Evolutionary conservation across 352 stramenopile genomes (phyloP).

Genomic region (Phytophthora litchii): DNA sequence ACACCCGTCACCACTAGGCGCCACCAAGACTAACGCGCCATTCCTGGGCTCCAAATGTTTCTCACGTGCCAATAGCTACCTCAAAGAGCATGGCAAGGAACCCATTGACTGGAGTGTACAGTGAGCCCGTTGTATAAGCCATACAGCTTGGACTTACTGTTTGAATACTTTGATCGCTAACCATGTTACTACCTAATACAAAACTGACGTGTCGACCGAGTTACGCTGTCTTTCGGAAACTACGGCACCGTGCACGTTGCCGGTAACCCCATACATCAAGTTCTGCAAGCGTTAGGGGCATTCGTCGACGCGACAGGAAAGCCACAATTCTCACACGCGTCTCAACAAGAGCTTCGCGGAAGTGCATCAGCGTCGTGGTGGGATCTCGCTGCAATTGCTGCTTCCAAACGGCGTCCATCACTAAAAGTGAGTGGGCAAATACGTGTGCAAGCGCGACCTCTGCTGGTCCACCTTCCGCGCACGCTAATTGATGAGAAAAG

Average conservation of each 20-base stretch:
- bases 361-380: slow-evolving; percentile 65
- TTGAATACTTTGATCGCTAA: slow-evolving; percentile 5
- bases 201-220: slow-evolving; percentile 15
- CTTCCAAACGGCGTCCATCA: slow-evolving; percentile 65
- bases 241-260: slow-evolving; percentile 35
- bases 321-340: slow-evolving; percentile 51
- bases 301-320: slow-evolving; percentile 54
- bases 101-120: slow-evolving; percentile 86
- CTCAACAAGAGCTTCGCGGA: slow-evolving; percentile 60
- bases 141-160: not conserved
- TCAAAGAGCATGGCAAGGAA: slow-evolving; percentile 76
- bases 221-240: slow-evolving; percentile 24
- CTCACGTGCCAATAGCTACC: slow-evolving; percentile 82
- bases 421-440: slow-evolving; percentile 66
- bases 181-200: slow-evolving; percentile 26
- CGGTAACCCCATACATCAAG: slow-evolving; percentile 54
- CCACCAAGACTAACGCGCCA: slow-evolving; percentile 94
- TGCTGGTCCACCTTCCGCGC: slow-evolving; percentile 40
- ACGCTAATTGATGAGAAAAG: slow-evolving; percentile 52
- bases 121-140: slow-evolving; percentile 18
- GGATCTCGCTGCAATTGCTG: slow-evolving; percentile 55
- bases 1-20: slow-evolving; percentile 94
- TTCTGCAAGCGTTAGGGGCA: slow-evolving; percentile 53
- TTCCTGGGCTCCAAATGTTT: slow-evolving; percentile 97
- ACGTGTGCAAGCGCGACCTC: slow-evolving; percentile 63